Evolutionary conservation across 257 asterid species (phyloP).

Genomic region (Rubia yunnanensis): DNA sequence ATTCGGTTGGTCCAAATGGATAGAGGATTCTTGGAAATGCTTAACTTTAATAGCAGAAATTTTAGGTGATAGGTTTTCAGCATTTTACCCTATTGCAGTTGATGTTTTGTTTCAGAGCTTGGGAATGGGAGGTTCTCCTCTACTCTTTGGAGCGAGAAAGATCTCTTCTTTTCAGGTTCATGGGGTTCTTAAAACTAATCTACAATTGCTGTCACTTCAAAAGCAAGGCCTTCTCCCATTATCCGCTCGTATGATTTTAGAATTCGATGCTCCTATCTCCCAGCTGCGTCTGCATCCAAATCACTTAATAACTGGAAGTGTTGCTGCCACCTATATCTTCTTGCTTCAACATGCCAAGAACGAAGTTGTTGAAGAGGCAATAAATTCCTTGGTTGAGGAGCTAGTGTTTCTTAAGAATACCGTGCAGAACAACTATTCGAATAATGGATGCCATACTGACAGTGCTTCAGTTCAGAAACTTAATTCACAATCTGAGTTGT

Average conservation of each 20-base stretch:
- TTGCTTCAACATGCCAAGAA: constrained; percentile 76
- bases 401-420: constrained; percentile 45
- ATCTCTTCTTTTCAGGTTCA: constrained; percentile 79
- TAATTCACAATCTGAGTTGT: constrained; percentile 53
- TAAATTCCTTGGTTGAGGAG: constrained; percentile 60
- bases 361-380: constrained; percentile 65
- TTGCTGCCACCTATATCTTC: constrained; percentile 83
- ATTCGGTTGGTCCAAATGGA: constrained; percentile 95
- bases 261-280: constrained; percentile 63
- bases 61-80: constrained; percentile 71
- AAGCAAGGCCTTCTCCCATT: constrained; percentile 80
- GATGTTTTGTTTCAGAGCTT: constrained; percentile 87
- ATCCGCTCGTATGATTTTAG: constrained; percentile 61
- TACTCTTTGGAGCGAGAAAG: constrained; percentile 25
- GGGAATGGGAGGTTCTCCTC: constrained; percentile 36
- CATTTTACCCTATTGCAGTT: constrained; percentile 61
- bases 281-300: constrained; percentile 93
- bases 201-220: constrained; percentile 87
- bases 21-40: constrained; percentile 96
- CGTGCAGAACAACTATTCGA: constrained; percentile 32
- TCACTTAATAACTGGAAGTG: constrained; percentile 80
- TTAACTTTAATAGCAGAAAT: constrained; percentile 97
- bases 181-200: constrained; percentile 91
- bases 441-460: constrained; percentile 28
- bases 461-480: constrained; percentile 25